phyloP scores from a whole-genome alignment of 768 basidiomycete species.

The Mycena polygramma region DNA sequence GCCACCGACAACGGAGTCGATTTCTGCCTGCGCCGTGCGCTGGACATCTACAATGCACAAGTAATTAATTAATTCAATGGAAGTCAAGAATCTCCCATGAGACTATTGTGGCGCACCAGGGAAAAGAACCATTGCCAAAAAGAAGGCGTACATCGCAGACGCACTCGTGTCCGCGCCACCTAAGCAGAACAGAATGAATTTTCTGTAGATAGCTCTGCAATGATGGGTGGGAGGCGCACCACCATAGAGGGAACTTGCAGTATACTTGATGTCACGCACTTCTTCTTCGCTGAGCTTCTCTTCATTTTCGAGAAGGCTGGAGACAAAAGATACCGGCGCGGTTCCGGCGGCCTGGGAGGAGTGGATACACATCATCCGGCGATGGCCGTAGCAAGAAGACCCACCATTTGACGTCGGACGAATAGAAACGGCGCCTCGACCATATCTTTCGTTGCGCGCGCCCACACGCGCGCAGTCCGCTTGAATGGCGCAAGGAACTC shows the following conservation, averaged over 20 bases:
- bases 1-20: constrained; percentile 57
- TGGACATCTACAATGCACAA: constrained; percentile 57
- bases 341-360: constrained; percentile 53
- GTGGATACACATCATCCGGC: constrained; percentile 5
- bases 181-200: constrained; percentile 25
- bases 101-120: constrained; percentile 43
- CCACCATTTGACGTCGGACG: constrained; percentile 62
- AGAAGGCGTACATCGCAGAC: constrained; percentile 58
- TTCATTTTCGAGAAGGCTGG: constrained; percentile 55
- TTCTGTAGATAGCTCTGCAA: not conserved
- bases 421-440: constrained; percentile 59
- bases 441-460: constrained; percentile 53
- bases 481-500: constrained; percentile 70
- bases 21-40: constrained; percentile 65
- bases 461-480: constrained; percentile 57
- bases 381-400: constrained; percentile 3
- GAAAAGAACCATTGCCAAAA: constrained; percentile 60
- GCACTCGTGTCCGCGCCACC: constrained; percentile 66
- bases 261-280: constrained; percentile 55
- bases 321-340: constrained; percentile 59
- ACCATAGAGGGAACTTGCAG: constrained; percentile 61
- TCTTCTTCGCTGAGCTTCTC: constrained; percentile 47
- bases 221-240: constrained; percentile 45
- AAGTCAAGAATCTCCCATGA: not conserved
- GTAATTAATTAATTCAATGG: not conserved